Evolutionary conservation across 257 asterid genomes (phyloP).

Genomic region (Pogostemon cablin): DNA sequence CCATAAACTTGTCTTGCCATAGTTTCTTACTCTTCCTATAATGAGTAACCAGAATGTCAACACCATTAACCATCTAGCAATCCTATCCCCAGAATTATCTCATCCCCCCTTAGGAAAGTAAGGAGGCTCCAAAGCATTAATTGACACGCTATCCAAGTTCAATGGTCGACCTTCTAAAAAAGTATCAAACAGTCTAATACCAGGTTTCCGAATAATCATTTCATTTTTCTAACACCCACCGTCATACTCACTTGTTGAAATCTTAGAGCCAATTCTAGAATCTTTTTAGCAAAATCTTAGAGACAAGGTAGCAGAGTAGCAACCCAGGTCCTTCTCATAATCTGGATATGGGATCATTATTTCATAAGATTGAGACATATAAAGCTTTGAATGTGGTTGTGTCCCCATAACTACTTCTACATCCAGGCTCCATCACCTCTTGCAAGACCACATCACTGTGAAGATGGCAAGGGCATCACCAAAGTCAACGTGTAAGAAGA

Average conservation of each 20-base stretch:
- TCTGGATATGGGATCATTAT: constrained; percentile 25
- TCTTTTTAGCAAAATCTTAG: constrained; percentile 61
- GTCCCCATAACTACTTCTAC: constrained; percentile 40
- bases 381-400: constrained; percentile 40
- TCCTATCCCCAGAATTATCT: constrained; percentile 45
- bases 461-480: constrained; percentile 49
- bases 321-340: constrained; percentile 43
- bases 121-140: constrained; percentile 47
- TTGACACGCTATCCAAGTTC: constrained; percentile 32
- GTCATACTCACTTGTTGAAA: constrained; percentile 34
- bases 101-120: constrained; percentile 51
- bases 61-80: constrained; percentile 61
- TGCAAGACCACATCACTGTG: constrained; percentile 42
- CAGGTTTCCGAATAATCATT: neutral
- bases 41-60: constrained; percentile 70
- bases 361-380: constrained; percentile 47
- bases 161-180: constrained; percentile 13
- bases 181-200: constrained; percentile 5
- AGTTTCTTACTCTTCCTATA: constrained; percentile 63
- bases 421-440: constrained; percentile 45
- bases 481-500: constrained; percentile 57
- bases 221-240: constrained; percentile 17
- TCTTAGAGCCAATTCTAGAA: constrained; percentile 48
- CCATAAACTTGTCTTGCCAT: constrained; percentile 60
- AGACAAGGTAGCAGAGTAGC: constrained; percentile 42